Conservation (phyloP, 441 rosid genomes). For the Erodium trifolium region DNA sequence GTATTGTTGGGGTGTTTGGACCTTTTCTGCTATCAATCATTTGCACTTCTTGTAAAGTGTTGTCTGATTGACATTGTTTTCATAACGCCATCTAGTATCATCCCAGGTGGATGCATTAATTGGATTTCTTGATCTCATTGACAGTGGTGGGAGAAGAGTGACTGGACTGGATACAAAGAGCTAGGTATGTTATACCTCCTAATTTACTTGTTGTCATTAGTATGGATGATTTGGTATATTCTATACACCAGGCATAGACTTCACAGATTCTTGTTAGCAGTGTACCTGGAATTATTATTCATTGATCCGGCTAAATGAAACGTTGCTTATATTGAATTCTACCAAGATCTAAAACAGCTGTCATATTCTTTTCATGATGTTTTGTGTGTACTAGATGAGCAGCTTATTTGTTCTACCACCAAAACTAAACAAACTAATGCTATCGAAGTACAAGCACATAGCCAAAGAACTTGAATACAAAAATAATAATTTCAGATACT, state of each 20-base stretch:
- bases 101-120: constrained; percentile 65
- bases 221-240: neutral
- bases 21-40: neutral
- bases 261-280: neutral
- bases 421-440: neutral
- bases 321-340: neutral
- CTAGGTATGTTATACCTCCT: constrained; percentile 50
- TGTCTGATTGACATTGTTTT: constrained; percentile 26
- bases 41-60: constrained; percentile 11
- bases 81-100: constrained; percentile 41
- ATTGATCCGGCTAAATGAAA: neutral
- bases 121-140: constrained; percentile 78
- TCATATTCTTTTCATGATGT: neutral
- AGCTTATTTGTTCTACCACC: neutral
- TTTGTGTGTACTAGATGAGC: neutral
- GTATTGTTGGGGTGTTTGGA: neutral
- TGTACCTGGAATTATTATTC: neutral
- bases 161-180: constrained; percentile 99
- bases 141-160: constrained; percentile 99
- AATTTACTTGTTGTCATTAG: neutral
- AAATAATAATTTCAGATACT: no score
- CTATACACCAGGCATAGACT: neutral
- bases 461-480: neutral
- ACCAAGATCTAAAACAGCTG: neutral
- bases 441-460: neutral